Percentiles rank a stretch among this genome's conserved stretches.
Conservation (phyloP, 2,329 filamentous ascomycete genomes). For the Trichoderma atroviride region DNA sequence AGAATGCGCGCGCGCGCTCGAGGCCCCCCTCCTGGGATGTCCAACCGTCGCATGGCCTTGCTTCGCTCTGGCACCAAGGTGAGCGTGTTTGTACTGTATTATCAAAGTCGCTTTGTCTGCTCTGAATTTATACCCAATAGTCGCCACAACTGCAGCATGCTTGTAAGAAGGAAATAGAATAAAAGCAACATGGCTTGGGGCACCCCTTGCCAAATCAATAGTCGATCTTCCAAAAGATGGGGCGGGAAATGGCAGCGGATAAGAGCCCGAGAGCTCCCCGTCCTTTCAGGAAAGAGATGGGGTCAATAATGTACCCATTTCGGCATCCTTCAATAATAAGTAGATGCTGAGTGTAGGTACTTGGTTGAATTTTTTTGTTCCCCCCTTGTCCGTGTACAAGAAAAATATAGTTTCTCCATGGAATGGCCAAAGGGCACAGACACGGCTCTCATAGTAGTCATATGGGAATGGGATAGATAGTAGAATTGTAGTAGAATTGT, state of each 20-base stretch:
- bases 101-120: background rate
- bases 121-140: background rate
- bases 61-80: background rate
- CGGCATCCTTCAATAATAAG: background rate
- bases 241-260: conserved; percentile 14
- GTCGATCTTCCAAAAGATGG: background rate
- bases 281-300: background rate
- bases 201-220: background rate
- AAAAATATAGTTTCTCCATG: background rate
- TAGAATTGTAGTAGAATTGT: background rate
- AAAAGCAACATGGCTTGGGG: background rate
- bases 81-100: background rate
- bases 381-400: background rate
- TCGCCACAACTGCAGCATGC: conserved; percentile 1
- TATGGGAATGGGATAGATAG: background rate
- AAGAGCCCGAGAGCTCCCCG: background rate
- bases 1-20: background rate
- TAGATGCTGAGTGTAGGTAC: background rate
- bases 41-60: background rate
- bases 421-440: background rate
- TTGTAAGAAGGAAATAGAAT: background rate
- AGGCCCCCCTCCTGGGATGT: background rate
- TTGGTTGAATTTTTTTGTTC: background rate
- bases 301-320: background rate
- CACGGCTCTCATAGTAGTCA: background rate